These are phyloP conservation scores for Mallotus nudiflorus DNA, from an alignment of 345 rosid genomes.

Conservation along the genomic window DNA sequence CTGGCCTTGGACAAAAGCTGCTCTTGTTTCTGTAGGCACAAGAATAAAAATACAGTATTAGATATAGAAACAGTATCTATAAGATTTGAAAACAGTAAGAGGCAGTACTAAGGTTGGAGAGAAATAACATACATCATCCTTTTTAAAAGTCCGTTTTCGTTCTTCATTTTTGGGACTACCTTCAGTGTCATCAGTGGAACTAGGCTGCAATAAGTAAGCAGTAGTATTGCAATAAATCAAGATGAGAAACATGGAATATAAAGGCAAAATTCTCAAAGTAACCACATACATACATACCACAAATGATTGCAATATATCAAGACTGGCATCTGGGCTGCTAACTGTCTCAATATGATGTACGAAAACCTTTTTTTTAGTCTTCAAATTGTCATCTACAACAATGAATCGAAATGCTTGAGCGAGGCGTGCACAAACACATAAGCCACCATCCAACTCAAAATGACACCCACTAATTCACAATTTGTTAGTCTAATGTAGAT, in stretches of 20 bases:
- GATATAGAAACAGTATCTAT: background rate
- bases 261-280: background rate
- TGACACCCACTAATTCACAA: too few relatives aligned
- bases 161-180: slow-evolving; percentile 39
- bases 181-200: slow-evolving; percentile 32
- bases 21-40: slow-evolving; percentile 49
- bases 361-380: slow-evolving; percentile 44
- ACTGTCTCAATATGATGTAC: slow-evolving; percentile 73
- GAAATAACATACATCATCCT: slow-evolving; percentile 42
- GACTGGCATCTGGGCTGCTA: slow-evolving; percentile 35
- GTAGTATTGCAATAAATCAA: background rate
- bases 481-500: too few relatives aligned
- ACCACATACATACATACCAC: slow-evolving; percentile 43
- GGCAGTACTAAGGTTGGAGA: background rate
- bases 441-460: too few relatives aligned
- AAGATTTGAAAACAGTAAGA: background rate
- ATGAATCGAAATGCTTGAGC: slow-evolving; percentile 21
- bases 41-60: slow-evolving; percentile 13
- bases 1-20: slow-evolving; percentile 56
- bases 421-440: background rate
- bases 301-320: slow-evolving; percentile 53
- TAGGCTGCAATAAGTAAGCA: slow-evolving; percentile 41
- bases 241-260: background rate
- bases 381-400: slow-evolving; percentile 43
- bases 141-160: slow-evolving; percentile 45